phyloP scores from a whole-genome alignment of 2,329 filamentous ascomycete genomes.

The Penicillium olsonii region DNA sequence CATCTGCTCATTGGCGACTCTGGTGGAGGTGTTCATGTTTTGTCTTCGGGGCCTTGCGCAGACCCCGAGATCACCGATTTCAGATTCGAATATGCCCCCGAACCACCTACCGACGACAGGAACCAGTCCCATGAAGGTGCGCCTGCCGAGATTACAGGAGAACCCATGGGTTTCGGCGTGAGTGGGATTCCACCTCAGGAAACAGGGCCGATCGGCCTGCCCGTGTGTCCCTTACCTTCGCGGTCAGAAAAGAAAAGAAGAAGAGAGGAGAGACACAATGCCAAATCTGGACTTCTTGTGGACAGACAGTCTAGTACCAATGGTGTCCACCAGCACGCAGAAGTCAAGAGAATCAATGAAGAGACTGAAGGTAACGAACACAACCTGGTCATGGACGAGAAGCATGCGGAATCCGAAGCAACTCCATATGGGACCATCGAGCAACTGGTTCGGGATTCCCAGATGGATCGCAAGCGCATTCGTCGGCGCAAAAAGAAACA shows the following conservation, averaged over 20 bases:
- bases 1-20: conserved; percentile 61
- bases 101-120: neutral
- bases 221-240: neutral
- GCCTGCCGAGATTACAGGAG: too few relatives aligned
- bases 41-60: conserved; percentile 41
- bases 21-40: conserved; percentile 55
- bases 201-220: too few relatives aligned
- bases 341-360: too few relatives aligned
- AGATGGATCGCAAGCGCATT: neutral
- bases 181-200: too few relatives aligned
- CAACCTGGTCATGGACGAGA: too few relatives aligned
- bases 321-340: neutral
- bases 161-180: too few relatives aligned
- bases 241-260: neutral
- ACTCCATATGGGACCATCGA: too few relatives aligned
- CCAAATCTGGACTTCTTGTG: neutral
- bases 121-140: neutral
- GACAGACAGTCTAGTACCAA: neutral
- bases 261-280: neutral
- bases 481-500: neutral
- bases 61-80: conserved; percentile 24
- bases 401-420: too few relatives aligned
- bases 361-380: too few relatives aligned
- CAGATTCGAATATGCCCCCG: conserved; percentile 26
- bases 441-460: neutral